phyloP scores from a whole-genome alignment of 1,284 basidiomycete species.

The Ganoderma leucocontextum region DNA sequence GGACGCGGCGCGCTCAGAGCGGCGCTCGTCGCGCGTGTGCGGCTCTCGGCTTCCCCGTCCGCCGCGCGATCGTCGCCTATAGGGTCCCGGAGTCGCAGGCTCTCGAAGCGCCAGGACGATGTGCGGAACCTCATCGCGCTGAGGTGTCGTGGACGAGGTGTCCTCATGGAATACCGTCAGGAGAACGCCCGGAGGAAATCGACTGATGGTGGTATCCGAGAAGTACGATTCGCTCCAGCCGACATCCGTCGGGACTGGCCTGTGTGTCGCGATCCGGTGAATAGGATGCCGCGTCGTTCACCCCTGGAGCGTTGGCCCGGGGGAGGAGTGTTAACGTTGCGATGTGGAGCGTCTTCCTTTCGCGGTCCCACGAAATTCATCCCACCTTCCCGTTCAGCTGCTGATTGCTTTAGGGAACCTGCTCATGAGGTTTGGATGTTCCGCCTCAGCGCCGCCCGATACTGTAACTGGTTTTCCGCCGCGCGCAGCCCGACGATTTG shows the following conservation, averaged over 20 bases:
- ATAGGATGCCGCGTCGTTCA: no score
- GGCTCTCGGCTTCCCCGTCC: not conserved
- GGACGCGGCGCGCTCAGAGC: not conserved
- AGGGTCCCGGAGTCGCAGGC: not conserved
- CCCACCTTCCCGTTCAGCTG: no score
- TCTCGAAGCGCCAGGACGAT: not conserved
- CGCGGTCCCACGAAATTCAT: no score
- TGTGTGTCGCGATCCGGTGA: not conserved
- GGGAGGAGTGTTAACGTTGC: not conserved
- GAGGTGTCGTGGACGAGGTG: not conserved
- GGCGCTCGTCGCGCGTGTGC: not conserved
- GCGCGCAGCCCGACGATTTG: not conserved
- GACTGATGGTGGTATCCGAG: not conserved
- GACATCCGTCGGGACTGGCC: constrained; percentile 1
- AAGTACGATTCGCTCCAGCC: not conserved
- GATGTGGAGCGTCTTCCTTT: not conserved
- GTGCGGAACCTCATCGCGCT: not conserved
- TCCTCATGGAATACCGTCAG: not conserved
- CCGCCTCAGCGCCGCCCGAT: not conserved
- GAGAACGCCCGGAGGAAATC: not conserved
- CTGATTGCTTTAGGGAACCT: no score
- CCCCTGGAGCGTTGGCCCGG: not conserved
- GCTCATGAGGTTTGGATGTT: not conserved
- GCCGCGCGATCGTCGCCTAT: not conserved
- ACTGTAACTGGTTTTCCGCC: not conserved